These are phyloP conservation scores for Gastrolobium villosum DNA, from an alignment of 306 rosid genomes.

Conservation along the genomic window DNA sequence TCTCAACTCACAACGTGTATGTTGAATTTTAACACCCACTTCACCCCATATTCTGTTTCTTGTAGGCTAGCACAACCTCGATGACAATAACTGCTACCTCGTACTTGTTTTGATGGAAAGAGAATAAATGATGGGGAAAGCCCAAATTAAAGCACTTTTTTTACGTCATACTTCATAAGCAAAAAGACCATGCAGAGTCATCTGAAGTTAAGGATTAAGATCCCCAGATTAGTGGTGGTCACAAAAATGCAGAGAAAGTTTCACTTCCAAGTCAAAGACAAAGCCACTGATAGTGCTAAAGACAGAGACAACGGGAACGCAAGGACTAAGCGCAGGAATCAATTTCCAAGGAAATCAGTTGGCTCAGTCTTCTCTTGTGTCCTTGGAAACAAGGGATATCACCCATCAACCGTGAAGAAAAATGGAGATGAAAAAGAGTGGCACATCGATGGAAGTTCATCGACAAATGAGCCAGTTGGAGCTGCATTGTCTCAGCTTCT, in stretches of 20 bases:
- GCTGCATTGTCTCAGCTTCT: constrained; percentile 47
- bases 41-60: too few species aligned
- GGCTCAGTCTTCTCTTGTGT: constrained; percentile 23
- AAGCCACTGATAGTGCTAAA: not conserved
- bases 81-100: constrained; percentile 37
- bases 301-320: not conserved
- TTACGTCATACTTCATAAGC: too few species aligned
- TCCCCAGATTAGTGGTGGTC: too few species aligned
- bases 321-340: constrained; percentile 24
- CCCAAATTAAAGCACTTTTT: not conserved
- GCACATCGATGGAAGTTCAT: not conserved
- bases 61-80: not conserved
- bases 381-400: constrained; percentile 38
- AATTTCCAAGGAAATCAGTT: constrained; percentile 24
- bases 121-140: not conserved
- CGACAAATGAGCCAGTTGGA: constrained; percentile 1
- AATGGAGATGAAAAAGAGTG: not conserved
- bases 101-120: not conserved
- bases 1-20: not conserved
- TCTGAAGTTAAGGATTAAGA: too few species aligned
- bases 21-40: too few species aligned
- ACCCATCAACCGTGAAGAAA: constrained; percentile 32
- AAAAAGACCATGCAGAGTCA: too few species aligned
- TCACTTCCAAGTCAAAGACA: constrained; percentile 32
- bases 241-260: not conserved